Evolutionary conservation across 192 early-diverging fungal species (phyloP).

Genomic region (Dissophora globulifera): DNA sequence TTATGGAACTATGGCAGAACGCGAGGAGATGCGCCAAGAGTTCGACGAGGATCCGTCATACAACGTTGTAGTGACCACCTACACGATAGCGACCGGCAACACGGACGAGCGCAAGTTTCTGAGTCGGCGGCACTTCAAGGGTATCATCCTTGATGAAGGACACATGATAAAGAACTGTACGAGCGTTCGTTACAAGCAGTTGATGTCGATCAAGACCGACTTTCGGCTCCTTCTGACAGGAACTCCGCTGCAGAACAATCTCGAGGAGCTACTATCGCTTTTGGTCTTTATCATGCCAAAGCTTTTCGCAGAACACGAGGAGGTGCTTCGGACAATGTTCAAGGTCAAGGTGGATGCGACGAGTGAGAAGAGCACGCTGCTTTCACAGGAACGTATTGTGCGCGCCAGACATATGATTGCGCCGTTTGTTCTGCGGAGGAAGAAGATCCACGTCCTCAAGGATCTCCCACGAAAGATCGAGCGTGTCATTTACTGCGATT

Average conservation of each 20-base stretch:
- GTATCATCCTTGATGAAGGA: slow-evolving; percentile 90
- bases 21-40: slow-evolving; percentile 63
- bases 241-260: slow-evolving; percentile 88
- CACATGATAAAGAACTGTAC: slow-evolving; percentile 92
- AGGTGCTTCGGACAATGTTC: slow-evolving; percentile 66
- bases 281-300: slow-evolving; percentile 89
- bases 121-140: slow-evolving; percentile 66
- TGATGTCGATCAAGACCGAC: slow-evolving; percentile 68
- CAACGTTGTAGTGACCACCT: slow-evolving; percentile 85
- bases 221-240: slow-evolving; percentile 84
- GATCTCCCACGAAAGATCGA: slow-evolving; percentile 74
- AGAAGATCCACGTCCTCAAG: slow-evolving; percentile 77
- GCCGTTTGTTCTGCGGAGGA: slow-evolving; percentile 88
- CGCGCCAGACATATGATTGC: slow-evolving; percentile 86
- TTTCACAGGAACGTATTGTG: slow-evolving; percentile 72
- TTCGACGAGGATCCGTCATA: slow-evolving; percentile 60
- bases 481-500: slow-evolving; percentile 59
- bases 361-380: slow-evolving; percentile 50
- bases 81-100: slow-evolving; percentile 77
- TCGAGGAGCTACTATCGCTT: slow-evolving; percentile 86
- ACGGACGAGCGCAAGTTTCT: slow-evolving; percentile 81
- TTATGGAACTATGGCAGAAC: slow-evolving; percentile 69
- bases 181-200: slow-evolving; percentile 79
- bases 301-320: slow-evolving; percentile 72
- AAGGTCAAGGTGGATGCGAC: slow-evolving; percentile 61